phyloP scores from a whole-genome alignment of 495 filamentous ascomycete species.

The Tuber indicum region DNA sequence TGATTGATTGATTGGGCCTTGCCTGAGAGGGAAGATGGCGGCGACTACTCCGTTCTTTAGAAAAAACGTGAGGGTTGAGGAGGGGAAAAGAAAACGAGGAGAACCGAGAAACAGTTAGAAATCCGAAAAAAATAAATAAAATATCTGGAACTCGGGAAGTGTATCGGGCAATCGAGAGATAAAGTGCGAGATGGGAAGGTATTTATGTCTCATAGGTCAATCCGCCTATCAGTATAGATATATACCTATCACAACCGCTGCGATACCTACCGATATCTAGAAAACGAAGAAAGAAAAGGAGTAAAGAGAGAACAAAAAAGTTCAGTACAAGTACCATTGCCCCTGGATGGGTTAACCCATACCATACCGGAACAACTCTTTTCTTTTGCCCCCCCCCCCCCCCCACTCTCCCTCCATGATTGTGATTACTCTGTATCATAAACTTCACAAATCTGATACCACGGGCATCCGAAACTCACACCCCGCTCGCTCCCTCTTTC shows the following conservation, averaged over 20 bases:
- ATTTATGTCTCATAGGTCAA: background rate
- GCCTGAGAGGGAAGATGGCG: background rate
- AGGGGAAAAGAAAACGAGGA: too few species aligned
- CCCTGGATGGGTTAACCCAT: too few species aligned
- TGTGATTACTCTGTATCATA: background rate
- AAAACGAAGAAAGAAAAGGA: background rate
- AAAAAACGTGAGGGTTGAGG: background rate
- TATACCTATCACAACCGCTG: too few species aligned
- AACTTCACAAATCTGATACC: too few species aligned
- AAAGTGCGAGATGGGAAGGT: background rate
- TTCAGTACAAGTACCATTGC: background rate
- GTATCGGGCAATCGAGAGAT: background rate
- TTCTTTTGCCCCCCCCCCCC: too few species aligned
- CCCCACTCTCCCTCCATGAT: too few species aligned
- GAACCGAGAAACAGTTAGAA: too few species aligned
- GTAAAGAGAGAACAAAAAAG: background rate
- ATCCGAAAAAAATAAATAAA: too few species aligned
- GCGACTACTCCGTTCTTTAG: background rate
- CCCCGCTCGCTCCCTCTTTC: too few species aligned
- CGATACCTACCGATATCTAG: background rate
- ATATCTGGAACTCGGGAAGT: background rate
- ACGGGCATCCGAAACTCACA: too few species aligned
- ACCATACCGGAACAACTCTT: too few species aligned
- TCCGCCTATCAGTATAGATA: background rate
- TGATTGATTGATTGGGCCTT: background rate